A percentile compares a stretch with the other conserved stretches of the same genome.
Conservation (phyloP, 1,139 yeast species). For the Saccharomyces hybrid region DNA sequence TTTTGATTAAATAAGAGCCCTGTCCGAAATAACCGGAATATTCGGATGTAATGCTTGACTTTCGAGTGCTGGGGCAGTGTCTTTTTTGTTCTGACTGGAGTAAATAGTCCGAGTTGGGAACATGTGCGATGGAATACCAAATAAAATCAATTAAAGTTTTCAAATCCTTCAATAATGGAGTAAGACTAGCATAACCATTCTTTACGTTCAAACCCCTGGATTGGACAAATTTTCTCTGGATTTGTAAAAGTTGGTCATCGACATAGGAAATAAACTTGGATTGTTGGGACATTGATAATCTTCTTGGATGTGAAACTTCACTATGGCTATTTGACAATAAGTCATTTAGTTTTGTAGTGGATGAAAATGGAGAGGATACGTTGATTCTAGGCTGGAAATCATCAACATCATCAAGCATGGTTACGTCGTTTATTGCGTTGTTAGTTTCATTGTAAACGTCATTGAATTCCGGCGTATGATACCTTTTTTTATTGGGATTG, state of each 20-base stretch:
- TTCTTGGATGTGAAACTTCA: constrained; percentile 11
- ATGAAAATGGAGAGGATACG: constrained; percentile 29
- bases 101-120: constrained; percentile 32
- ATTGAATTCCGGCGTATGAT: constrained; percentile 3
- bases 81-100: constrained; percentile 11
- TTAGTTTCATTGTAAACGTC: constrained; percentile 7
- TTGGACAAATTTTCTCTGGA: constrained; percentile 62
- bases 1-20: constrained; percentile 49
- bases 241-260: constrained; percentile 48
- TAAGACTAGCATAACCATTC: constrained; percentile 35
- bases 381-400: constrained; percentile 28
- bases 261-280: constrained; percentile 52
- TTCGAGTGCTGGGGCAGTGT: constrained; percentile 12
- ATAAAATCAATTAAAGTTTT: constrained; percentile 43
- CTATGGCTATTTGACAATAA: constrained; percentile 6
- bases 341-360: constrained; percentile 12
- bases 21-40: constrained; percentile 41
- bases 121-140: constrained; percentile 48
- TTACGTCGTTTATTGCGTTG: constrained; percentile 5
- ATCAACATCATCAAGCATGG: constrained; percentile 23
- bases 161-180: constrained; percentile 41
- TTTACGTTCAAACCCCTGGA: constrained; percentile 40
- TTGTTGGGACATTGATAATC: constrained; percentile 44
- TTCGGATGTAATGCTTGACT: constrained; percentile 10
- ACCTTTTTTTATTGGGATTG: constrained; percentile 11